Conservation (phyloP, 2,329 filamentous ascomycete genomes). For the Fusarium sp. region DNA sequence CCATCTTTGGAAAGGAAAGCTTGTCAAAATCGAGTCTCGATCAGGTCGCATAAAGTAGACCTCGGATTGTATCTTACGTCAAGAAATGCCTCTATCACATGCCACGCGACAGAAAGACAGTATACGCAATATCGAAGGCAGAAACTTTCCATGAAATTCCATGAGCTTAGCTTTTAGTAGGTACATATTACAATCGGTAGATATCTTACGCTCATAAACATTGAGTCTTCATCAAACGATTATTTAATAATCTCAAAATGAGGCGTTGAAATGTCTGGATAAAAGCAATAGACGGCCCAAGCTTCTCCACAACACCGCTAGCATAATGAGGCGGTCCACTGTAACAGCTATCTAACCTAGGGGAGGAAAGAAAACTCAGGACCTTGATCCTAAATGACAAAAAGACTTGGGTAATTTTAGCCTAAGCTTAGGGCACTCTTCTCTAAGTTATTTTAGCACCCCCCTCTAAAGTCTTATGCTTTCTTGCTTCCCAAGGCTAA, state of each 20-base stretch:
- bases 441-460: too few species aligned
- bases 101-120: neutral
- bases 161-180: neutral
- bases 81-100: neutral
- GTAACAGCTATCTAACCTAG: conserved; percentile 14
- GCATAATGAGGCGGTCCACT: conserved; percentile 17
- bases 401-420: too few species aligned
- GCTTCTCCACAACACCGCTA: conserved; percentile 21
- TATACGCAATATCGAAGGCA: neutral
- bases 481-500: neutral
- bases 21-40: neutral
- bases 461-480: too few species aligned
- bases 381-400: too few species aligned
- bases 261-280: conserved; percentile 22
- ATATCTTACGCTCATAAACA: neutral
- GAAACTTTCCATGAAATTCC: neutral
- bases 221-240: neutral
- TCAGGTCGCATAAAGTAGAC: neutral
- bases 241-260: conserved; percentile 18
- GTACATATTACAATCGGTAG: too few species aligned
- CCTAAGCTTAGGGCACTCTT: too few species aligned
- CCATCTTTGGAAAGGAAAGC: neutral
- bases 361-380: too few species aligned
- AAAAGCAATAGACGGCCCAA: conserved; percentile 9
- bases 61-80: neutral